Evolutionary conservation across 176 grass and related monocot genomes (phyloP).

Genomic region (Zoysia pacifica): DNA sequence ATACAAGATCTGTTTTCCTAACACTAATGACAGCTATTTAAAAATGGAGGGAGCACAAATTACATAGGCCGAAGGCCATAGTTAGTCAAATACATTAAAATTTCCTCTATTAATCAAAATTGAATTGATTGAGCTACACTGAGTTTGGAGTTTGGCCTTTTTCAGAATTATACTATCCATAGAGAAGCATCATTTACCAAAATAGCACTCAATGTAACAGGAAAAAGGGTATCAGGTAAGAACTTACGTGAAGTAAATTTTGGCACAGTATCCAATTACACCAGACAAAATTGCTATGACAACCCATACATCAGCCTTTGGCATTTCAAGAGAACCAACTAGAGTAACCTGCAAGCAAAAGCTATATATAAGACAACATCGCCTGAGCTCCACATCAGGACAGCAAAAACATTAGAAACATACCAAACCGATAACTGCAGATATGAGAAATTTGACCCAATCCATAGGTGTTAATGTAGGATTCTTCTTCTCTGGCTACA

Average conservation of each 20-base stretch:
- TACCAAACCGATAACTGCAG: constrained; percentile 85
- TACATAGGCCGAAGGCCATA: neutral
- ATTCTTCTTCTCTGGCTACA: constrained; percentile 92
- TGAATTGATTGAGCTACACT: constrained; percentile 12
- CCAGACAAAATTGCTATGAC: constrained; percentile 77
- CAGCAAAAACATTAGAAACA: constrained; percentile 41
- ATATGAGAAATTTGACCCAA: constrained; percentile 95
- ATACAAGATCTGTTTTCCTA: too few species aligned
- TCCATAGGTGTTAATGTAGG: constrained; percentile 95
- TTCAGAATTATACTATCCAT: neutral
- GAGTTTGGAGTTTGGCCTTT: neutral
- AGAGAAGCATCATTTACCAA: neutral
- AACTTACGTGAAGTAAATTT: constrained; percentile 94
- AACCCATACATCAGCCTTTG: constrained; percentile 78
- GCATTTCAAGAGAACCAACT: constrained; percentile 84
- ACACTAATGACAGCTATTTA: too few species aligned
- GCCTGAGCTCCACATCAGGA: neutral
- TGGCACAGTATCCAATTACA: constrained; percentile 88
- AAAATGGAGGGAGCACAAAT: too few species aligned
- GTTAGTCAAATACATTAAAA: constrained; percentile 21
- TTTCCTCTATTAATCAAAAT: neutral
- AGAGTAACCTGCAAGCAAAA: constrained; percentile 69
- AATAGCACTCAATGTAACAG: neutral
- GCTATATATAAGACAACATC: constrained; percentile 30
- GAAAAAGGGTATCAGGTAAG: constrained; percentile 2